A percentile compares a stretch with the other conserved stretches of the same genome.
These are phyloP conservation scores for Eudorina sp. DNA, from an alignment of 139 green algal species.

Conservation along the genomic window DNA sequence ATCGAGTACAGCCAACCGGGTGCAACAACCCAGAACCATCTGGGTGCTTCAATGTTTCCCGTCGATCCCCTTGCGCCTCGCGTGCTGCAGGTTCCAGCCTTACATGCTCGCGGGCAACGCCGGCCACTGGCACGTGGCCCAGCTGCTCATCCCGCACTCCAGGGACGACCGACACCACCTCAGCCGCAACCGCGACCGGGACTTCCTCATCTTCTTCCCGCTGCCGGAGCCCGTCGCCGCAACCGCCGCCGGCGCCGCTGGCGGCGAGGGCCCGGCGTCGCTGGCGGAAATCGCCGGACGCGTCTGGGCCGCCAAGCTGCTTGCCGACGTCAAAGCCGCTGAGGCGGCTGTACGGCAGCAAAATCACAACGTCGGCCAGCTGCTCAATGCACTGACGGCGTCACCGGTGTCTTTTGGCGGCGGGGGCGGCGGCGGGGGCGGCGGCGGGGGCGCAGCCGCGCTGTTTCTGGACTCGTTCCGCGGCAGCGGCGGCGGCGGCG, in stretches of 20 bases:
- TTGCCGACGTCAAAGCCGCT: background rate
- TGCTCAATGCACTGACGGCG: too few species aligned
- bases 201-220: constrained; percentile 31
- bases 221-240: constrained; percentile 11
- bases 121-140: constrained; percentile 31
- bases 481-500: background rate
- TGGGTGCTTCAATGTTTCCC: too few species aligned
- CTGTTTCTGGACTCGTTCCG: background rate
- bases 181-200: constrained; percentile 6
- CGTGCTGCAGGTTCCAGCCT: constrained; percentile 29
- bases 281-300: background rate
- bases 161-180: constrained; percentile 4
- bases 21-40: too few species aligned
- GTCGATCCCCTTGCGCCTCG: too few species aligned
- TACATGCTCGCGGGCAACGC: constrained; percentile 47
- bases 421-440: background rate
- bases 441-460: background rate
- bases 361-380: background rate
- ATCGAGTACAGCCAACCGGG: too few species aligned
- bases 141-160: constrained; percentile 40
- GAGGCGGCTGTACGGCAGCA: background rate
- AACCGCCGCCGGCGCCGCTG: background rate
- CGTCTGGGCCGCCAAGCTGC: constrained; percentile 1
- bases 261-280: background rate
- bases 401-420: background rate